Conservation (phyloP, 2,329 filamentous ascomycete genomes). For the Paraphaeosphaeria sporulosa region DNA sequence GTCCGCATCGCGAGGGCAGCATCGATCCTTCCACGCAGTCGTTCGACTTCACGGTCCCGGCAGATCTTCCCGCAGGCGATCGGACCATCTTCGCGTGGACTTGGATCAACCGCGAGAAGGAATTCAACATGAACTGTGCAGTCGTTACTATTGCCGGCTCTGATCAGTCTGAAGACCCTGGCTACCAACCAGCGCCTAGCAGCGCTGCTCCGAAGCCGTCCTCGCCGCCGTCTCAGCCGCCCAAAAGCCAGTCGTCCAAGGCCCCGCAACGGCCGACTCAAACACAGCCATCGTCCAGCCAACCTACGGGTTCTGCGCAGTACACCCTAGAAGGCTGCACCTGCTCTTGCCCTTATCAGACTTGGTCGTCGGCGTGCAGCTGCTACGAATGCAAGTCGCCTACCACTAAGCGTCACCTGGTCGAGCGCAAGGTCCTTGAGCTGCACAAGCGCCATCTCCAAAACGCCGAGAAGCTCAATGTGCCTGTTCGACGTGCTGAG, state of each 20-base stretch:
- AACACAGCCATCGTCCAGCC: slow-evolving; percentile 1
- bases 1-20: slow-evolving; percentile 52
- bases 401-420: slow-evolving; percentile 29
- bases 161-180: slow-evolving; percentile 24
- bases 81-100: slow-evolving; percentile 56
- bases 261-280: background rate
- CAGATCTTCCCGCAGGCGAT: slow-evolving; percentile 51
- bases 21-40: slow-evolving; percentile 50
- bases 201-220: slow-evolving; percentile 14
- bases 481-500: slow-evolving; percentile 37
- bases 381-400: slow-evolving; percentile 31
- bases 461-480: slow-evolving; percentile 22
- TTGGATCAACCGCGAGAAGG: slow-evolving; percentile 58
- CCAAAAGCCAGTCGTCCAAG: background rate
- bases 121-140: slow-evolving; percentile 57
- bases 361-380: slow-evolving; percentile 31
- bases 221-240: background rate
- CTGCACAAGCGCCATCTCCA: slow-evolving; percentile 35
- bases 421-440: slow-evolving; percentile 44
- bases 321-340: slow-evolving; percentile 40
- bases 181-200: slow-evolving; percentile 4
- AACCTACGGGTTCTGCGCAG: slow-evolving; percentile 17
- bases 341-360: slow-evolving; percentile 37
- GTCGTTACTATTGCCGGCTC: slow-evolving; percentile 51
- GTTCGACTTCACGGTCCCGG: slow-evolving; percentile 56